Percentiles rank a stretch among this genome's conserved stretches.
Conservation (phyloP, 495 filamentous ascomycete genomes). For the Tetracladium setigerum region DNA sequence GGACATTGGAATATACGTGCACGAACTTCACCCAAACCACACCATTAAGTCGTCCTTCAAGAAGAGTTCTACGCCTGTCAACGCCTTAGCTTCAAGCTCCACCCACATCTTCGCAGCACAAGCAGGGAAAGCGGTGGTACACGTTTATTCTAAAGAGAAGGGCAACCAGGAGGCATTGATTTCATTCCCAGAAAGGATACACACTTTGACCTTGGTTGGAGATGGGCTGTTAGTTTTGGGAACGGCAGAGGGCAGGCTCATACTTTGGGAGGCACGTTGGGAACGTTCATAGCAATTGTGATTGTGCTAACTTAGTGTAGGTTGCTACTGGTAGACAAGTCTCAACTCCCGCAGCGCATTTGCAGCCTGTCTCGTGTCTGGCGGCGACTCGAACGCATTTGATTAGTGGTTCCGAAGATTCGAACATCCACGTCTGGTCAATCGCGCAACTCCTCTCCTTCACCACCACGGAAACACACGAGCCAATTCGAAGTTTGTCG, state of each 20-base stretch:
- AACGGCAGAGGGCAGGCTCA: slow-evolving; percentile 77
- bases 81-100: slow-evolving; percentile 72
- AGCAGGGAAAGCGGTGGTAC: slow-evolving; percentile 79
- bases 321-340: slow-evolving; percentile 69
- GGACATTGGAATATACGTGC: slow-evolving; percentile 77
- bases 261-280: slow-evolving; percentile 81
- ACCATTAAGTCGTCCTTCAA: slow-evolving; percentile 73
- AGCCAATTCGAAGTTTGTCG: slow-evolving; percentile 61
- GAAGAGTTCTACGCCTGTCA: slow-evolving; percentile 75
- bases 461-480: slow-evolving; percentile 40
- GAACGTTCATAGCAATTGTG: slow-evolving; percentile 7
- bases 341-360: slow-evolving; percentile 78
- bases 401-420: slow-evolving; percentile 81
- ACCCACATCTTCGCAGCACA: slow-evolving; percentile 89
- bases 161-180: slow-evolving; percentile 81
- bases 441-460: slow-evolving; percentile 60
- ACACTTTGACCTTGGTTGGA: slow-evolving; percentile 54
- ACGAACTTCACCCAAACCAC: slow-evolving; percentile 69
- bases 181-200: slow-evolving; percentile 79
- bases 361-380: slow-evolving; percentile 75
- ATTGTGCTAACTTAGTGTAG: slow-evolving; percentile 8
- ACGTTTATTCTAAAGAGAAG: slow-evolving; percentile 79
- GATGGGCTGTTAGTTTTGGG: slow-evolving; percentile 71
- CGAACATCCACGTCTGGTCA: slow-evolving; percentile 87
- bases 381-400: slow-evolving; percentile 69